Conservation (phyloP, 148 eudicot genomes). For the Fagopyrum tataricum region DNA sequence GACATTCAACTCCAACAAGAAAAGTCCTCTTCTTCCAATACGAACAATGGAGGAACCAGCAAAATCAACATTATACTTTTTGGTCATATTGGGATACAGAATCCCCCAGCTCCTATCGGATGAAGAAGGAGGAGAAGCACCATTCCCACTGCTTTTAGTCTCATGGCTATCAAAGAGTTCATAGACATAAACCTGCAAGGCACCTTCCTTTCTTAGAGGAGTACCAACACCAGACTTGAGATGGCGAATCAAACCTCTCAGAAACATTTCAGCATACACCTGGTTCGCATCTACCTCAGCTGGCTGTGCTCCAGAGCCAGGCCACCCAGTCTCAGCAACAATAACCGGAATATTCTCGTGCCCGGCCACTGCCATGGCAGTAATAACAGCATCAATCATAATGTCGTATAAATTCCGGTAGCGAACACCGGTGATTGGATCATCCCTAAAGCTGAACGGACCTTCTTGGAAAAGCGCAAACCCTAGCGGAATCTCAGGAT, state of each 20-base stretch:
- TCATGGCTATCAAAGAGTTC: slow-evolving; percentile 46
- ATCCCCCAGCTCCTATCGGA: slow-evolving; percentile 5
- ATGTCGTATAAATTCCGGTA: slow-evolving; percentile 73
- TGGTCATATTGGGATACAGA: slow-evolving; percentile 9
- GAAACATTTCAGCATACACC: slow-evolving; percentile 53
- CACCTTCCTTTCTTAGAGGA: slow-evolving; percentile 73
- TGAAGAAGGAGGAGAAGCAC: not conserved
- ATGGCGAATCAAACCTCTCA: slow-evolving; percentile 50
- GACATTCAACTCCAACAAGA: not conserved
- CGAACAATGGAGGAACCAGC: not conserved
- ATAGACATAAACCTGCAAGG: slow-evolving; percentile 44
- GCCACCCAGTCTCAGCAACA: slow-evolving; percentile 83
- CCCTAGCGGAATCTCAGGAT: slow-evolving; percentile 52
- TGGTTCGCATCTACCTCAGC: slow-evolving; percentile 35
- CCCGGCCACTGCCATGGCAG: slow-evolving; percentile 60
- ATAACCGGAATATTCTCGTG: slow-evolving; percentile 71
- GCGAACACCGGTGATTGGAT: slow-evolving; percentile 59
- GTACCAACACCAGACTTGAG: slow-evolving; percentile 57
- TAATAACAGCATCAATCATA: slow-evolving; percentile 65
- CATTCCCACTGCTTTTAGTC: not conserved
- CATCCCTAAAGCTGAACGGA: slow-evolving; percentile 57
- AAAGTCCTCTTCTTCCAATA: not conserved
- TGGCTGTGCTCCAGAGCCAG: slow-evolving; percentile 19
- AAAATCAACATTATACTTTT: slow-evolving; percentile 2
- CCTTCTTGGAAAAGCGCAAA: slow-evolving; percentile 54